phyloP scores from a whole-genome alignment of 2,329 filamentous ascomycete genomes.

The Sclerotinia nivalis region DNA sequence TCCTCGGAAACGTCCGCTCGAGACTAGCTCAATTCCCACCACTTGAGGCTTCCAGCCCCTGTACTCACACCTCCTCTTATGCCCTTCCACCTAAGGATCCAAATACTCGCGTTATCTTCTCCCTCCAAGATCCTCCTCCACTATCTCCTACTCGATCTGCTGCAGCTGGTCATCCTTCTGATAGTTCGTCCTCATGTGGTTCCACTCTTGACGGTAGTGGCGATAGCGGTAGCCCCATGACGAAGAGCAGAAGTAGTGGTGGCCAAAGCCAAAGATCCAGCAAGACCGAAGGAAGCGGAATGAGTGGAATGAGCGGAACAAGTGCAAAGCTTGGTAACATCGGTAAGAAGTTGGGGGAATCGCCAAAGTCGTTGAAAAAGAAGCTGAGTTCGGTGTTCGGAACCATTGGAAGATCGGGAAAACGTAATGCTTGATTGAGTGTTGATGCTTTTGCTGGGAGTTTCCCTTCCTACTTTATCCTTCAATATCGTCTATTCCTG shows the following conservation, averaged over 20 bases:
- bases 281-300: background rate
- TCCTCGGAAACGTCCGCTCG: background rate
- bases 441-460: background rate
- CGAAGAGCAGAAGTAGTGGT: background rate
- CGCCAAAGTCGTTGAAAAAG: conserved; percentile 16
- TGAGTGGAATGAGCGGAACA: background rate
- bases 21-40: background rate
- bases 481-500: background rate
- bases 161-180: background rate
- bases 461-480: no score
- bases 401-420: conserved; percentile 14
- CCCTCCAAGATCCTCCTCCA: conserved; percentile 8
- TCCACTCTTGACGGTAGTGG: background rate
- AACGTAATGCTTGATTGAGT: background rate
- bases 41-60: background rate
- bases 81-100: background rate
- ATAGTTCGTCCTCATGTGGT: background rate
- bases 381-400: conserved; percentile 22
- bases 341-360: conserved; percentile 5
- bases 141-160: background rate
- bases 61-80: background rate
- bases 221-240: no score
- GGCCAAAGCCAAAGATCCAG: background rate
- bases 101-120: background rate
- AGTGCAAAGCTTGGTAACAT: conserved; percentile 1